Evolutionary conservation across 345 rosid genomes (phyloP), one percentile per base, ranked within the genome.

Genomic region (Jatropha curcas): DNA sequence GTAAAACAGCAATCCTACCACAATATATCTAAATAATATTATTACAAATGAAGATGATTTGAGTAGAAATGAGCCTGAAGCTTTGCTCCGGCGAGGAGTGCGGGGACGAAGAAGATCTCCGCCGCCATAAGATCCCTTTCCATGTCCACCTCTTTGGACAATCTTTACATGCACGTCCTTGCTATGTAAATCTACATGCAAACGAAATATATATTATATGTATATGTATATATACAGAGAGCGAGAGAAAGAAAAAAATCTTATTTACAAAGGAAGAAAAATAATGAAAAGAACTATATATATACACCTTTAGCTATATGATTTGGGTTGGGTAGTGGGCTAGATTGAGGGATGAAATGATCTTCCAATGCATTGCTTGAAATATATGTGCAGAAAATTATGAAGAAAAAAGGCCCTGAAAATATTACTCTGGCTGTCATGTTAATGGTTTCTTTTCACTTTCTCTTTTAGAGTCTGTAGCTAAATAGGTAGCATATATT

Each of bases 111-210:
- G 28, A 53, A 68, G 64, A 75, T 72, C 70, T 12, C 77, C 80
- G 19, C 86, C 86, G 3, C 78, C 78, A 24, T 72, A 67, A 39
- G 56, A 63, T 6, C 82, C 84, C 41, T 37, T 74, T 45, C 63
- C 67, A 12, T 55, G 65, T 53, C 63, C 67, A 12, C 46, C 60
- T 53, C 71, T 77, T 51, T 27, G 28, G 9, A 27, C 43, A 56
- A 33, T 56, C 28, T 63, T 12, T 33, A 58, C 28, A 31, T 27
- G 31, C 24, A 58, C 62, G 27, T 58, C 20, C 5, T 30, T 13
- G 24, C n/a, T n/a, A n/a, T 58, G n/a, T 33, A 3, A 19, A 58
- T 30, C 62, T 58, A 27, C 62, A 58, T 28, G 12, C 46, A 41
- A 5, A 41, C 11, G 12, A 41, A 41, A 5, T 41, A 35, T 2